phyloP scores from a whole-genome alignment of 2,329 filamentous ascomycete species.

The Lecanicillium sp. region DNA sequence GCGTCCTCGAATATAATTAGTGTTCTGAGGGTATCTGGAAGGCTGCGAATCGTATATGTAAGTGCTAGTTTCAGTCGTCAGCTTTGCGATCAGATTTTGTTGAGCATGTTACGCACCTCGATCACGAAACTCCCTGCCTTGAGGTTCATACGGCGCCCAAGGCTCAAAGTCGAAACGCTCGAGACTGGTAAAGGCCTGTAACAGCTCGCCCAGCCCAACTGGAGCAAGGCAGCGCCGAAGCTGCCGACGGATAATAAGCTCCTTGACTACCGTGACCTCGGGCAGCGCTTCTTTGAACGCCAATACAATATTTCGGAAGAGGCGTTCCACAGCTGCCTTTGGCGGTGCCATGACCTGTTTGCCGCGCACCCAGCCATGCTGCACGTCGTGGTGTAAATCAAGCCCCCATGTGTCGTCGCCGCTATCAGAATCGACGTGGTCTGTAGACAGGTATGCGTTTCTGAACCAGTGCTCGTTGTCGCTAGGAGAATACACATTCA shows the following conservation, averaged over 20 bases:
- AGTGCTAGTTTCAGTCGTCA: slow-evolving; percentile 1
- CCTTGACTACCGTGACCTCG: slow-evolving; percentile 19
- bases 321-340: slow-evolving; percentile 13
- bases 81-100: too few species aligned
- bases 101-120: too few species aligned
- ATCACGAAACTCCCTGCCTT: too few species aligned
- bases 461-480: slow-evolving; percentile 27
- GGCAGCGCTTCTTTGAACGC: too few species aligned
- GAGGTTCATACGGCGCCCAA: slow-evolving; percentile 23
- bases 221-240: slow-evolving; percentile 19
- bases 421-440: slow-evolving; percentile 13
- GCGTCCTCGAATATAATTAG: slow-evolving; percentile 21
- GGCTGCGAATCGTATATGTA: background rate
- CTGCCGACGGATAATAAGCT: slow-evolving; percentile 24
- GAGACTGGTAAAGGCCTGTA: slow-evolving; percentile 17
- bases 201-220: slow-evolving; percentile 10
- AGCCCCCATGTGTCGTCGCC: background rate
- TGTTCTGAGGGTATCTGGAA: slow-evolving; percentile 18
- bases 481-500: slow-evolving; percentile 24
- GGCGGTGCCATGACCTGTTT: slow-evolving; percentile 16
- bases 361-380: slow-evolving; percentile 24
- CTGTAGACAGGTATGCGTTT: slow-evolving; percentile 16
- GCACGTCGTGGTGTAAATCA: slow-evolving; percentile 15
- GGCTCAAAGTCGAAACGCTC: slow-evolving; percentile 24
- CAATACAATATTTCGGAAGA: slow-evolving; percentile 15